These are phyloP conservation scores for Colletotrichum australisinense DNA, from an alignment of 2,329 filamentous ascomycete genomes.

Conservation along the genomic window DNA sequence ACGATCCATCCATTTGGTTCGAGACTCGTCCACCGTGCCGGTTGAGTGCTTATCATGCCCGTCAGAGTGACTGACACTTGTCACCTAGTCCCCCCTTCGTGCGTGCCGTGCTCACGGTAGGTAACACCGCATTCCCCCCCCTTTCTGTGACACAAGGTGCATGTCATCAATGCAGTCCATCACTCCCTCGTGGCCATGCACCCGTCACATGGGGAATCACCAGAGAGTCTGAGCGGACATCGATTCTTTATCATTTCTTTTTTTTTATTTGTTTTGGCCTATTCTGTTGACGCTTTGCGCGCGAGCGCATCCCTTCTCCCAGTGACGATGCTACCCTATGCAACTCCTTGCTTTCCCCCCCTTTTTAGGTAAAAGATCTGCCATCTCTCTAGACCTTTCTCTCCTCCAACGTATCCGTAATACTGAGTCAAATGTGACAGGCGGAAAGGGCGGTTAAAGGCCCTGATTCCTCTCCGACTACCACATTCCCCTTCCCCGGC, in stretches of 20 bases:
- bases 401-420: background rate
- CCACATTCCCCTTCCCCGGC: background rate
- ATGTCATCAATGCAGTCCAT: background rate
- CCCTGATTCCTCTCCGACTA: background rate
- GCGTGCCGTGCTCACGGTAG: background rate
- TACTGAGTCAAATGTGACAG: slow-evolving; percentile 2
- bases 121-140: background rate
- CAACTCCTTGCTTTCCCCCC: background rate
- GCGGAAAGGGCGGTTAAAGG: slow-evolving; percentile 21
- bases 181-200: background rate
- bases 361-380: slow-evolving; percentile 19
- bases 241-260: background rate
- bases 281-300: background rate
- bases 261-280: background rate
- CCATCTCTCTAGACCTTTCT: background rate
- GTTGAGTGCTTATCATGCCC: no score
- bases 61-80: background rate
- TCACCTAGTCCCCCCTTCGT: background rate
- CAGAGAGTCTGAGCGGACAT: background rate
- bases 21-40: no score
- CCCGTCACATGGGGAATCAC: background rate
- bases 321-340: slow-evolving; percentile 20
- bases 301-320: background rate
- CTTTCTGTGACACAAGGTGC: slow-evolving; percentile 6
- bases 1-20: no score